Conservation (phyloP, 371 early-diverging fungal genomes). For the Mucor plumbeus region DNA sequence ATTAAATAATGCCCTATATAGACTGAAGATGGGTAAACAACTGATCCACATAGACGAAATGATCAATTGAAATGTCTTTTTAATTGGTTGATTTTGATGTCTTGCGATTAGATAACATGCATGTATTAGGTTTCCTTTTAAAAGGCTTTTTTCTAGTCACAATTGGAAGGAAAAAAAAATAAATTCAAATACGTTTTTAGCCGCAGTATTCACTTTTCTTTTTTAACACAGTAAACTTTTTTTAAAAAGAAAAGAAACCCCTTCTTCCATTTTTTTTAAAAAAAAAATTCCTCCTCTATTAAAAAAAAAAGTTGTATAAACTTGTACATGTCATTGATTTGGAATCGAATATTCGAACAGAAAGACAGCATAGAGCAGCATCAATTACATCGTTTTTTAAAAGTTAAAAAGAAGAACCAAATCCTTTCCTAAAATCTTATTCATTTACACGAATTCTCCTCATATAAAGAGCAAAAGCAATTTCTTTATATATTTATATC, state of each 20-base stretch:
- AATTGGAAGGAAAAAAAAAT: too few species aligned
- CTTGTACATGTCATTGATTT: conserved; percentile 58
- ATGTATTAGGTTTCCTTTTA: too few species aligned
- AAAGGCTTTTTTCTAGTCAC: too few species aligned
- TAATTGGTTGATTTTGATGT: too few species aligned
- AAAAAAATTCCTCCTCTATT: conserved; percentile 2
- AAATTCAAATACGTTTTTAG: too few species aligned
- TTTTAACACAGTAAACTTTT: neutral
- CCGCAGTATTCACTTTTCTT: neutral
- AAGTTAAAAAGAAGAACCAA: conserved; percentile 53
- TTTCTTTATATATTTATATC: conserved; percentile 8
- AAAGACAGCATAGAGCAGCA: conserved; percentile 52
- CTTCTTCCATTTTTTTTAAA: conserved; percentile 1
- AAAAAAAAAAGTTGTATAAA: conserved; percentile 21
- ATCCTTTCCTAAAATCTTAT: conserved; percentile 17
- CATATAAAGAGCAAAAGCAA: neutral
- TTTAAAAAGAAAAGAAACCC: conserved; percentile 8
- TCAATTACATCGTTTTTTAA: conserved; percentile 46
- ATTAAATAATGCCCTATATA: too few species aligned
- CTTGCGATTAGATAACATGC: too few species aligned
- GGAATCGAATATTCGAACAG: conserved; percentile 47
- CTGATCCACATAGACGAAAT: too few species aligned
- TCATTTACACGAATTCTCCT: neutral
- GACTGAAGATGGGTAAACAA: too few species aligned
- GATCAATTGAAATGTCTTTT: too few species aligned